Evolutionary conservation across 129 eudicot species (phyloP).

Genomic region (Calendula officinalis): DNA sequence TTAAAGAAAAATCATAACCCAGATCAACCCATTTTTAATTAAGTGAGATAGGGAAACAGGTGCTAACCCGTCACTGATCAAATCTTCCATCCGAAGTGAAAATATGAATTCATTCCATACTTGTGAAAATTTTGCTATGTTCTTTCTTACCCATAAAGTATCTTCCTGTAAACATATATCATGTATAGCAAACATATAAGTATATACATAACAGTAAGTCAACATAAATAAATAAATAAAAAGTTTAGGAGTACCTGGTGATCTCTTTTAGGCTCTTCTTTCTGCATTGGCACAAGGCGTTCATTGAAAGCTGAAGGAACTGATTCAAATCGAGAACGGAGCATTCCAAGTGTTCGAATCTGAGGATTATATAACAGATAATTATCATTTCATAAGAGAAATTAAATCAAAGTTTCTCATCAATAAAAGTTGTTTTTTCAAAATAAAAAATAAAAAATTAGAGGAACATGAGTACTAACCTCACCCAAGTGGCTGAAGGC

Average conservation of each 20-base stretch:
- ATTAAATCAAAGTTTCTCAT: neutral
- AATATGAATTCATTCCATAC: slow-evolving; percentile 96
- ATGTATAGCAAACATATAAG: neutral
- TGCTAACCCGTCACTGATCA: slow-evolving; percentile 70
- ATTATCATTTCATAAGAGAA: slow-evolving; percentile 6
- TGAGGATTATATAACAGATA: slow-evolving; percentile 21
- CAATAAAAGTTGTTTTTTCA: no score
- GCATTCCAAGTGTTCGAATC: slow-evolving; percentile 99
- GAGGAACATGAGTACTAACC: slow-evolving; percentile 51
- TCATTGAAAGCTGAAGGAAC: slow-evolving; percentile 84
- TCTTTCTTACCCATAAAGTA: slow-evolving; percentile 45
- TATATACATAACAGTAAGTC: no score
- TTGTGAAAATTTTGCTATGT: slow-evolving; percentile 90
- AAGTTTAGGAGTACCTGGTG: slow-evolving; percentile 36
- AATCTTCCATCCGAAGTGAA: slow-evolving; percentile 91
- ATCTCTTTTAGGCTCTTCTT: slow-evolving; percentile 37
- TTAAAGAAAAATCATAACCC: neutral
- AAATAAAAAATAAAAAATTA: neutral
- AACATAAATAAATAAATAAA: slow-evolving; percentile 15
- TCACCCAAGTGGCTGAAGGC: slow-evolving; percentile 99
- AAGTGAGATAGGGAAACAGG: slow-evolving; percentile 13
- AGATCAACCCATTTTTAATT: neutral
- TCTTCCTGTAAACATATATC: slow-evolving; percentile 41
- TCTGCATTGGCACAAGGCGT: slow-evolving; percentile 74
- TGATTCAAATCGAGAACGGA: slow-evolving; percentile 91